Base-by-base conservation (phyloP, 345 rosid species). In the Nasturtium officinale region DNA sequence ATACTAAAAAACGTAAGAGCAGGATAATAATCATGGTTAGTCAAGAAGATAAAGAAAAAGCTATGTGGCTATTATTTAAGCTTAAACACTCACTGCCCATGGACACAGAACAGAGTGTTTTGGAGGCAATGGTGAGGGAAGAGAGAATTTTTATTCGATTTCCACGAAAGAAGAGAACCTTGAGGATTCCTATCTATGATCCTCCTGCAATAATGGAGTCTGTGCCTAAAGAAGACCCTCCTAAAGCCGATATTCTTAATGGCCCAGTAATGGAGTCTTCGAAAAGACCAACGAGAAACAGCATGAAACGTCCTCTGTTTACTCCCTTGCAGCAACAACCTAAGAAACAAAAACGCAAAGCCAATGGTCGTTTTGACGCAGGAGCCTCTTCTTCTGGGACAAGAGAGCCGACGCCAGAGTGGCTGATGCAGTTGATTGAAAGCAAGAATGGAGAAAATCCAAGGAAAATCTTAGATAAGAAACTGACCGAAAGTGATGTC, bases 401-500 rank as follows among this genome's bases (percentile, higher is more conserved):
- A 47, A 47, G 3, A 23, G 67, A 60, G 52, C 40, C 25, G 25
- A 1, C 25, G 1, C 25, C 25, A 23, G 25, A 23, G 2, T 23
- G 25, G 25, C 25, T 23, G 2, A 2, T 2, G 25, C 25, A 23
- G 25, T 23, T 23, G 25, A 23, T 23, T 23, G 2, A 8, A 38
- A 5, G 8, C 9, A 60, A 60, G 50, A 37, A 71, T 1, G 60
- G 67, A 12, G n/a, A 15, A 7, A 26, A 28, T 10, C 67, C 26
- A 2, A 71, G 18, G 38, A 17, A 37, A 13, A 26, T 71, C 51
- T 50, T 71, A 50, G 6, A 60, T 7, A 71, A 50, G 51, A 1
- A 0, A 1, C 0, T 71, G 50, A 37, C 3, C 0, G 51, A 29
- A 25, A n/a, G 21, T 6, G 40, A 71, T 59, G 18, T 71, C 30